Evolutionary conservation across 1,139 yeast genomes (phyloP), one percentile per base, ranked within the genome.

Genomic region (Wickerhamomyces sp.): DNA sequence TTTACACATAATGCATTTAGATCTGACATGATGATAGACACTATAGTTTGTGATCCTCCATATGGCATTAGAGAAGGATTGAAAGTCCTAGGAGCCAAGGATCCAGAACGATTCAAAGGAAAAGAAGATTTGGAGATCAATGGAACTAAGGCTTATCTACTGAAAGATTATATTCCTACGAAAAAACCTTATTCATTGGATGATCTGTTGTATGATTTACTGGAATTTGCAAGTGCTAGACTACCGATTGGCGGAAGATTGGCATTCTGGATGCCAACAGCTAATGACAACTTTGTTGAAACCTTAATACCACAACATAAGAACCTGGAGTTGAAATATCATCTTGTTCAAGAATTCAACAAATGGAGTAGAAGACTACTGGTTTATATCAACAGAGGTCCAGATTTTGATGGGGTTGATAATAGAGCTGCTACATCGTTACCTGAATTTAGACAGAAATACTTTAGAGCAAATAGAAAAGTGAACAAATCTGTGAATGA

Each of bases 181-280:
- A 93, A 91, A 61, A 90, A 88, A 62, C 94, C 96, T 0, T 91
- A 89, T 62, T 86, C 86, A 52, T 73, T 93, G 53, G 86, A 87
- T 50, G 72, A 80, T 40, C 68, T 93, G 54, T 69, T 94, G 40
- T 86, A 83, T 55, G 97, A 91, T 61, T 68, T 94, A 43, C 70
- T 93, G 37, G 65, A 69, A 27, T 93, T 85, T 69, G 78, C 96
- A 0, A 79, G 93, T 1, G 70, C 73, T 10, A 76, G 93, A 57
- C 71, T 93, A 46, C 87, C 85, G 0, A 69, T 81, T 3, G 78
- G 77, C 10, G 96, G 97, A 0, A 69, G 98, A 51, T 70, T 93
- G 35, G 88, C 95, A 27, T 91, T 90, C 63, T 93, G 99, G 99
- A 88, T 93, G 95, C 99, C 99, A 0, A 86, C 95, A 0, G 95